Percentiles rank a stretch among this genome's conserved stretches.
Conservation (phyloP, 345 rosid species). For the Euphorbia pulcherrima region DNA sequence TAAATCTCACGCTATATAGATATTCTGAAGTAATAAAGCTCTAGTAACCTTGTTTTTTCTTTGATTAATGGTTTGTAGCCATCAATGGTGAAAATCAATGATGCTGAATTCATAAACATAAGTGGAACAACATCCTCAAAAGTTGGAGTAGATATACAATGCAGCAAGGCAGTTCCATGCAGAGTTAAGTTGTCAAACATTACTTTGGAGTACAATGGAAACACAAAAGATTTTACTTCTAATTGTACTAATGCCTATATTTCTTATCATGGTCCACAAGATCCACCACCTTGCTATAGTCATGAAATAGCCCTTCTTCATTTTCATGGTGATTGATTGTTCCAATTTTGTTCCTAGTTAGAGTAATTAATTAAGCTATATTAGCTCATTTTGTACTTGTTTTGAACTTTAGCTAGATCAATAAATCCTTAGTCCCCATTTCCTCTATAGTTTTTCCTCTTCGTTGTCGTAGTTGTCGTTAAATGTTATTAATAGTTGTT, state of each 20-base stretch:
- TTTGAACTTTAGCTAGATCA: too few species aligned
- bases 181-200: constrained; percentile 36
- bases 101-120: constrained; percentile 39
- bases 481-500: too few species aligned
- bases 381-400: too few species aligned
- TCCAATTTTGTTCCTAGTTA: too few species aligned
- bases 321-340: too few species aligned
- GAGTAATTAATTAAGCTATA: too few species aligned
- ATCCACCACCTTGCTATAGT: constrained; percentile 51
- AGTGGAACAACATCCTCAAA: constrained; percentile 41
- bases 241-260: constrained; percentile 29
- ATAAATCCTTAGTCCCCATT: too few species aligned
- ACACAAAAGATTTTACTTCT: constrained; percentile 18
- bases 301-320: too few species aligned
- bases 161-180: constrained; percentile 53
- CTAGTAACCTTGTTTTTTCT: neutral
- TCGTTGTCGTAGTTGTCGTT: too few species aligned
- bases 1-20: too few species aligned
- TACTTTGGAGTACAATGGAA: constrained; percentile 32
- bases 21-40: too few species aligned
- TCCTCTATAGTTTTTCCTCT: too few species aligned
- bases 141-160: constrained; percentile 37
- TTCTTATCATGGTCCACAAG: constrained; percentile 32
- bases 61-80: constrained; percentile 20
- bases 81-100: constrained; percentile 45